Conservation (phyloP, 2,329 filamentous ascomycete genomes). For the Dactylellina haptotyla region DNA sequence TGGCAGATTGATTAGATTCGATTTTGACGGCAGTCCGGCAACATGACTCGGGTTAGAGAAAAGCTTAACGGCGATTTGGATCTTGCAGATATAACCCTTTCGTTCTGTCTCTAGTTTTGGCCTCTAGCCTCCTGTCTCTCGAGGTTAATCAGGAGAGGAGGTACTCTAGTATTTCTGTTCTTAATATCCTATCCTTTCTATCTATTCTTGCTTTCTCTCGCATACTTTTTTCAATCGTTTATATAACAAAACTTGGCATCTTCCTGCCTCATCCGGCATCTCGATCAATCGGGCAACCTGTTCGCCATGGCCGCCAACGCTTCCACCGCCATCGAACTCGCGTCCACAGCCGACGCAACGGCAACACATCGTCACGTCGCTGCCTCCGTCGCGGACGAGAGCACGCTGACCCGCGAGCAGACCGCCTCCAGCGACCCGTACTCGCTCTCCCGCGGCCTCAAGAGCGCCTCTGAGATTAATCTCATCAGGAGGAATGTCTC, state of each 20-base stretch:
- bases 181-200: neutral
- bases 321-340: conserved; percentile 46
- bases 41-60: conserved; percentile 18
- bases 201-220: neutral
- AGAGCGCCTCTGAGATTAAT: conserved; percentile 80
- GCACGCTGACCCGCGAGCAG: conserved; percentile 38
- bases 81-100: conserved; percentile 18
- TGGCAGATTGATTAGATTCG: conserved; percentile 38
- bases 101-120: neutral
- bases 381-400: conserved; percentile 25
- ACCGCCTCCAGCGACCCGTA: conserved; percentile 72
- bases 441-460: conserved; percentile 78
- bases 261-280: conserved; percentile 2
- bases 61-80: conserved; percentile 13
- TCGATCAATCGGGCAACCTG: neutral
- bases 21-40: conserved; percentile 18
- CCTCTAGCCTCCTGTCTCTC: neutral
- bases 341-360: conserved; percentile 35
- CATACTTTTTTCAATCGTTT: neutral
- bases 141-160: neutral
- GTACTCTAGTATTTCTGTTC: neutral
- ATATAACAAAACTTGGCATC: neutral
- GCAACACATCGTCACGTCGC: conserved; percentile 41
- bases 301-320: conserved; percentile 25
- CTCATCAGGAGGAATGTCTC: conserved; percentile 74